Evolutionary conservation across 495 filamentous ascomycete genomes (phyloP), one percentile per base, ranked within the genome.

Genomic region (Daldinia concentrica): DNA sequence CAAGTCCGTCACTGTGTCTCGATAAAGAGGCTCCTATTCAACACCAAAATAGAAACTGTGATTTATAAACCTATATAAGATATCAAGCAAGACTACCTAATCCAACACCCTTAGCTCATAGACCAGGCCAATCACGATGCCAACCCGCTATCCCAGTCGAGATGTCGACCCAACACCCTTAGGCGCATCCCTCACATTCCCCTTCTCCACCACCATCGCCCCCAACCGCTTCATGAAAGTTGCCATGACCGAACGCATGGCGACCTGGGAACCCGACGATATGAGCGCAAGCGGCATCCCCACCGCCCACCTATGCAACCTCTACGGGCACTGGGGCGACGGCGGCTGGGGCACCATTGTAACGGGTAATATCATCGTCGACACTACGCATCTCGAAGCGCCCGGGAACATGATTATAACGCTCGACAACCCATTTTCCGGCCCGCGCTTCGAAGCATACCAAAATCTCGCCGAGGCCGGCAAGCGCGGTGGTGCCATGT

Each of bases 351-450:
- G 89, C 29, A 74, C 82, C 24, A 85, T 89, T 52, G 72, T 90
- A 0, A 89, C 88, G 5, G 89, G 89, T 62, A 91, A 91, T 76
- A 82, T 89, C 76, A 86, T 90, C 84, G 83, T 90, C 19, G 87
- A 87, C 58, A 82, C 78, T 64, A 83, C 86, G 41, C 86, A 91
- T 45, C 80, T 90, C 26, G 88, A 89, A 66, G 83, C 83, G 9
- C 74, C 84, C 1, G 89, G 88, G 15, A 89, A 90, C 76, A 78
- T 81, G 26, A 85, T 91, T 72, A 86, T 92, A 54, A 83, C 86
- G 2, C 68, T 74, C 3, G 73, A 74, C 1, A 79, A 80, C 9
- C 75, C 77, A 1, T 83, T 82, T 65, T 75, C 74, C 7, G 88
- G 88, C 6, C 77, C 82, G 51, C 80, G 88, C 0, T 90, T 91